Base-by-base conservation (phyloP, 164 flowering plant species). In the Dillenia suffruticosa region DNA sequence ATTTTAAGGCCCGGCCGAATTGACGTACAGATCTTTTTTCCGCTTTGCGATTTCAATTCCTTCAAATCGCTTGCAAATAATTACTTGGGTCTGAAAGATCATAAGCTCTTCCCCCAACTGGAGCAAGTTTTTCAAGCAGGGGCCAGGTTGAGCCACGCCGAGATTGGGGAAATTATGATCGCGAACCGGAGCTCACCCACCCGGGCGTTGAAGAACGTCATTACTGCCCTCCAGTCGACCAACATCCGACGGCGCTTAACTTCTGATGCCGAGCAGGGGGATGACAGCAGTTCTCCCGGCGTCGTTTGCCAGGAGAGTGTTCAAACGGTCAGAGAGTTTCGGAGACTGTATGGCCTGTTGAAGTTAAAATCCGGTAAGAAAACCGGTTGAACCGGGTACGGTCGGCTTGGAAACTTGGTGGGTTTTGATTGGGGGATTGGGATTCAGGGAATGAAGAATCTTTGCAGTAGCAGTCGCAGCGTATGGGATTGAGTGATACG, bases 91-190 rank as follows among this genome's bases (percentile, higher is more conserved):
- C 51, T 89, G 12, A 92, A 84, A 63, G 98, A 92, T 32, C 98
- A 92, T 73, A 89, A 84, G 68, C 82, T 89, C 10, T 92, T 92
- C 63, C 77, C 86, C 0, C 89, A 86, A 55, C 86, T 92, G 13
- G 91, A 92, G 56, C 92, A 89, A 70, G 73, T 79, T 8, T 83
- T 92, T 54, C 88, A 82, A 26, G 63, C 52, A 58, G 89, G 89
- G 1, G 80, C 79, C 51, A 76, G 79, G 11, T 32, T 89, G 54
- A 83, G 84, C 14, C 94, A 82, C 40, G 96, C 95, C 4, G 91
- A 92, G 72, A 81, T 92, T 61, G 85, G 96, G 0, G 96, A 86
- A 70, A 76, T 92, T 46, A 81, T 92, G 92, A 82, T 86, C 0
- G 79, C 84, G 45, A 87, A 89, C 62, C 79, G 92, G 59, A 69